Conservation (phyloP, 768 basidiomycete genomes). For the Amanita pallidorosea region DNA sequence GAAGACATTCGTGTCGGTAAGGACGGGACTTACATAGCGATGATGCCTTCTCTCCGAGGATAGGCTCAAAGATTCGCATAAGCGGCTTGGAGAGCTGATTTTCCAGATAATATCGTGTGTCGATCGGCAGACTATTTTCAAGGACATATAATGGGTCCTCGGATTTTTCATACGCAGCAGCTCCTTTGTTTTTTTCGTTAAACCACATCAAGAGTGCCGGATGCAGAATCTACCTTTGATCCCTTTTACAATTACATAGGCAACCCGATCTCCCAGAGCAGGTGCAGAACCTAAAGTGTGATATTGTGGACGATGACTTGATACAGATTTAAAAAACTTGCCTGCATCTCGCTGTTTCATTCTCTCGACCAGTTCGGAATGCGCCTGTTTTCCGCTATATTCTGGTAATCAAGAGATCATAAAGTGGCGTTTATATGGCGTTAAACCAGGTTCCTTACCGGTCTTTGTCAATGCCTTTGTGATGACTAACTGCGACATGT, state of each 20-base stretch:
- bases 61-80: constrained; percentile 96
- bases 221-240: neutral
- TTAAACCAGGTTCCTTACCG: constrained; percentile 29
- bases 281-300: constrained; percentile 73
- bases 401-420: constrained; percentile 32
- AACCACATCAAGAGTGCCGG: neutral
- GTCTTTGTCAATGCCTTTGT: constrained; percentile 93
- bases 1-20: constrained; percentile 4
- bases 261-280: constrained; percentile 95
- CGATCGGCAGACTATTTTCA: constrained; percentile 96
- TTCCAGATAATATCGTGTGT: constrained; percentile 96
- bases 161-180: constrained; percentile 97
- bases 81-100: constrained; percentile 97
- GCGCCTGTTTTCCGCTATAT: constrained; percentile 92
- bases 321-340: constrained; percentile 8
- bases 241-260: constrained; percentile 36
- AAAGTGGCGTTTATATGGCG: neutral
- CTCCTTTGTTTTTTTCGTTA: constrained; percentile 37
- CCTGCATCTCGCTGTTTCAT: constrained; percentile 96
- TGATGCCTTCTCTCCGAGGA: constrained; percentile 84
- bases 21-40: constrained; percentile 52
- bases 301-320: neutral
- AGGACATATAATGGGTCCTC: constrained; percentile 97
- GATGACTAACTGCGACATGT: constrained; percentile 99
- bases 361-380: constrained; percentile 88